Conservation (phyloP, 176 grass and related monocot species). For the Rhynchospora tenuis region DNA sequence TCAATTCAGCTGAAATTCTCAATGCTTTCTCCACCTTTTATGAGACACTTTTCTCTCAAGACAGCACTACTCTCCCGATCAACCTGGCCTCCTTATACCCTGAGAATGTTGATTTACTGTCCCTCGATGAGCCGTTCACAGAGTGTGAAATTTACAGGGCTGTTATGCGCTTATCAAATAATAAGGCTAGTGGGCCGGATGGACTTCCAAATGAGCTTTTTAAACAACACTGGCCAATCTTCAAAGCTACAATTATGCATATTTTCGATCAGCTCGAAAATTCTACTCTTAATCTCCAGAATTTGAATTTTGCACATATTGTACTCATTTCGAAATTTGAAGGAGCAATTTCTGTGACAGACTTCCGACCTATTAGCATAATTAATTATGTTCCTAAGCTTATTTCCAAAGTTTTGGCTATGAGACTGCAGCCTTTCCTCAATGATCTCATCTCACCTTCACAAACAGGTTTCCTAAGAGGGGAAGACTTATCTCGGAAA, state of each 20-base stretch:
- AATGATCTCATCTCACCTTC: not conserved
- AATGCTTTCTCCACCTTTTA: not conserved
- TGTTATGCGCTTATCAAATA: not conserved
- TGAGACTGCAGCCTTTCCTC: not conserved
- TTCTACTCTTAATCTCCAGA: not conserved
- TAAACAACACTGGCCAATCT: not conserved
- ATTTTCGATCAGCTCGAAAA: not conserved
- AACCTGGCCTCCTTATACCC: not conserved
- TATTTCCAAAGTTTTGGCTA: not conserved
- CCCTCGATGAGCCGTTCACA: not conserved
- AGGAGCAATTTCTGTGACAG: not conserved
- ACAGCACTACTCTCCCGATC: not conserved
- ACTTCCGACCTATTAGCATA: not conserved
- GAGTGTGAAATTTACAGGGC: not conserved
- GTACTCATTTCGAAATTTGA: not conserved
- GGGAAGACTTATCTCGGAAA: too few species aligned
- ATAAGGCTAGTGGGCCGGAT: not conserved
- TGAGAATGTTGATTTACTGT: not conserved
- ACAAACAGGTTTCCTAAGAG: too few species aligned
- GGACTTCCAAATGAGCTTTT: not conserved
- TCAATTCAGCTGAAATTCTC: not conserved
- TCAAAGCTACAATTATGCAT: not conserved
- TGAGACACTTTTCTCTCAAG: not conserved
- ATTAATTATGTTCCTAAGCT: not conserved
- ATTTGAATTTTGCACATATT: not conserved